These are phyloP conservation scores for Primulina tabacum DNA, from an alignment of 257 asterid genomes.

Conservation along the genomic window DNA sequence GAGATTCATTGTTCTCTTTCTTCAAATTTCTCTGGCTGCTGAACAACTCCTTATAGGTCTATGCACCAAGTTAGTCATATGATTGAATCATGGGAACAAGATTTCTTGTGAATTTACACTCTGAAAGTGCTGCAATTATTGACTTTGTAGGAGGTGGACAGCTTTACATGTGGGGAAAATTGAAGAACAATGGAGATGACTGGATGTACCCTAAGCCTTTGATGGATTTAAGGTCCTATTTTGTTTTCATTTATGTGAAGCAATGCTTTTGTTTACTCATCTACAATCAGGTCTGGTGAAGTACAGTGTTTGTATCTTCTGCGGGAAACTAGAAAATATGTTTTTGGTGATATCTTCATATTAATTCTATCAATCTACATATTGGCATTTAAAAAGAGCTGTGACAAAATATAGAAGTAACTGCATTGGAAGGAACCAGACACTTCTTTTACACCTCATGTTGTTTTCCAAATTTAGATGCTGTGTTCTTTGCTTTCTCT, in stretches of 20 bases:
- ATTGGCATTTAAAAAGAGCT: background rate
- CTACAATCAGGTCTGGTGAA: background rate
- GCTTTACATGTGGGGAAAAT: constrained; percentile 99
- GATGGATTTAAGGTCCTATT: constrained; percentile 77
- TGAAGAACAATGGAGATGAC: constrained; percentile 88
- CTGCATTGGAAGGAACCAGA: background rate
- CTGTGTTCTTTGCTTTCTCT: background rate
- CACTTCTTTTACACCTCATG: background rate
- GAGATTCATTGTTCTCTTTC: background rate
- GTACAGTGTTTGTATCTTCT: constrained; percentile 3
- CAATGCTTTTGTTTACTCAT: constrained; percentile 4
- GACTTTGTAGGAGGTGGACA: constrained; percentile 85
- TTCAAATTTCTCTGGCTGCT: background rate
- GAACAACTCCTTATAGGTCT: constrained; percentile 4
- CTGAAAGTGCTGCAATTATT: background rate
- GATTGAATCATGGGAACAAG: constrained; percentile 6
- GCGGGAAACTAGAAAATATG: background rate
- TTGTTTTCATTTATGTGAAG: background rate
- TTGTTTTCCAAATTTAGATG: background rate
- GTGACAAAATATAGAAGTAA: background rate
- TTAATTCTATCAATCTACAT: background rate
- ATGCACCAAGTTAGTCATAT: constrained; percentile 12
- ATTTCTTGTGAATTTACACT: constrained; percentile 4
- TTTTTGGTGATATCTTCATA: background rate
- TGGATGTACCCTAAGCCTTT: constrained; percentile 99